phyloP scores from a whole-genome alignment of 2,329 filamentous ascomycete genomes.

The Paracamarosporium sp. region DNA sequence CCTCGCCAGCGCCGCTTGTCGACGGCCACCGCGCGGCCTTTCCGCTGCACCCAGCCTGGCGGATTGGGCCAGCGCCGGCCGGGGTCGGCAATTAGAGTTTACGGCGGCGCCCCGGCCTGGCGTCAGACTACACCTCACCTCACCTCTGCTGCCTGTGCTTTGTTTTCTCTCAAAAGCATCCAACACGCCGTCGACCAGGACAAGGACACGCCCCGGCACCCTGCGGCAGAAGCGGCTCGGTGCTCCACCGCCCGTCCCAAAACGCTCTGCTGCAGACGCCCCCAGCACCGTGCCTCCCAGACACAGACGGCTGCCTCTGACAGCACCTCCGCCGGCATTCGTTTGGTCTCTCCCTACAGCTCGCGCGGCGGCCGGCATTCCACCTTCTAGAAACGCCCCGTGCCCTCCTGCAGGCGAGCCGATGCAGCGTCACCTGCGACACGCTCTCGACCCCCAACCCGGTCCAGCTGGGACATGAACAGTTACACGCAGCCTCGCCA shows the following conservation, averaged over 20 bases:
- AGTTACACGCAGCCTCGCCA: constrained; percentile 42
- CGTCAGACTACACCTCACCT: constrained; percentile 14
- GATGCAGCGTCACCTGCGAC: constrained; percentile 26
- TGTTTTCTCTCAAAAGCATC: background rate
- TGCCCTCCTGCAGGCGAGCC: constrained; percentile 29
- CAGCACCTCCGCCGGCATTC: too few species aligned
- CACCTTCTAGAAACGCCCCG: constrained; percentile 21
- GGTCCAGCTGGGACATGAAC: constrained; percentile 33
- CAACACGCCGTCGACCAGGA: too few species aligned
- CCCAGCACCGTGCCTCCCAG: constrained; percentile 26
- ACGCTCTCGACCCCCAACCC: constrained; percentile 27
- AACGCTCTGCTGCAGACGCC: constrained; percentile 41
- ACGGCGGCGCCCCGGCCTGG: constrained; percentile 24
- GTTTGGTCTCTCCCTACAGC: constrained; percentile 4
- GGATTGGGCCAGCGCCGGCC: constrained; percentile 24
- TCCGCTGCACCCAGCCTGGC: constrained; percentile 25
- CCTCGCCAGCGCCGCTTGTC: constrained; percentile 3
- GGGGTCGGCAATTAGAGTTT: constrained; percentile 37
- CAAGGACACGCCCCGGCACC: too few species aligned
- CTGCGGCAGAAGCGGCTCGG: constrained; percentile 32
- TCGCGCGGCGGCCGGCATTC: constrained; percentile 14
- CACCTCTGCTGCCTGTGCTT: background rate
- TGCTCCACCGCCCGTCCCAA: constrained; percentile 33
- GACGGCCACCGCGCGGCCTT: constrained; percentile 23
- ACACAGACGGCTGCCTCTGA: constrained; percentile 6